Conservation (phyloP, 805 yeast genomes). For the Ogataea pilisensis region DNA sequence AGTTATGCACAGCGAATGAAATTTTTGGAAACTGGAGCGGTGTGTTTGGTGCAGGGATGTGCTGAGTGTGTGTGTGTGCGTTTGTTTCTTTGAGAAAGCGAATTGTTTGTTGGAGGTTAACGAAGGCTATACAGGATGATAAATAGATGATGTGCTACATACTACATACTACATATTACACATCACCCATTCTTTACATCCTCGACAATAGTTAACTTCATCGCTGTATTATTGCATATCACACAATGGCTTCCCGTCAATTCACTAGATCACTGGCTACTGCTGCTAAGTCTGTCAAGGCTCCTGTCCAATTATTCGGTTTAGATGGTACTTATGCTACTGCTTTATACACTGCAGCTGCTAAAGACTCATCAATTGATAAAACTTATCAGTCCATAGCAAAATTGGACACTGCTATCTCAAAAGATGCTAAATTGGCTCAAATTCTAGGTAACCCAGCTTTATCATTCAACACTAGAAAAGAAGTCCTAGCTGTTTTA, state of each 20-base stretch:
- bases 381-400: slow-evolving; percentile 60
- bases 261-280: slow-evolving; percentile 72
- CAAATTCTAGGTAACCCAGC: slow-evolving; percentile 78
- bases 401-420: slow-evolving; percentile 50
- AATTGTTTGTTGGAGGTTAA: too few relatives aligned
- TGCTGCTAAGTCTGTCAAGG: slow-evolving; percentile 51
- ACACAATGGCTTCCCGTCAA: slow-evolving; percentile 56
- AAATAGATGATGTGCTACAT: too few relatives aligned
- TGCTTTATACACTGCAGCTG: slow-evolving; percentile 89
- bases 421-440: slow-evolving; percentile 59
- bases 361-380: slow-evolving; percentile 72
- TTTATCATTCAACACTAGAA: slow-evolving; percentile 70
- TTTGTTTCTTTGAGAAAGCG: too few relatives aligned
- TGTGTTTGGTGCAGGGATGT: background rate
- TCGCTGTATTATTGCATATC: background rate
- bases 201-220: too few relatives aligned
- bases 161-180: too few relatives aligned
- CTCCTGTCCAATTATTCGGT: slow-evolving; percentile 93
- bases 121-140: too few relatives aligned
- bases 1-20: slow-evolving; percentile 28
- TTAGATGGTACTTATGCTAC: slow-evolving; percentile 96
- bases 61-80: too few relatives aligned
- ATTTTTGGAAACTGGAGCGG: slow-evolving; percentile 10
- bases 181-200: too few relatives aligned
- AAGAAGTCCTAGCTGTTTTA: slow-evolving; percentile 60